Conservation (phyloP, 2,329 filamentous ascomycete genomes). For the Apiospora saccharicola region DNA sequence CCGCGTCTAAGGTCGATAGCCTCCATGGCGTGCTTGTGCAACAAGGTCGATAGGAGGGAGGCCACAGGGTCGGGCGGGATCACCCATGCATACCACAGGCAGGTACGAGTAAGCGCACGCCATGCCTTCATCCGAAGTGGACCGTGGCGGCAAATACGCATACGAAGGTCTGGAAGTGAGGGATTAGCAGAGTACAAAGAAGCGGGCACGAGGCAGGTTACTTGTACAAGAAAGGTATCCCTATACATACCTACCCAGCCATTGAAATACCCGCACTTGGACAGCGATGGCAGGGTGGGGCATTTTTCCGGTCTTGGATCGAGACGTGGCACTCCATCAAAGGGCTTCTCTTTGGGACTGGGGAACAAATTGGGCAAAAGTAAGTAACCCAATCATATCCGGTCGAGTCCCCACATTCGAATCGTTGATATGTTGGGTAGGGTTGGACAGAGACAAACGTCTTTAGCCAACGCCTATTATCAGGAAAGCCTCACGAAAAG, state of each 20-base stretch:
- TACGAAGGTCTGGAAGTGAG: not conserved
- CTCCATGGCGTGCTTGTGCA: slow-evolving; percentile 34
- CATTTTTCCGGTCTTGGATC: slow-evolving; percentile 7
- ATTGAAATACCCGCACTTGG: not conserved
- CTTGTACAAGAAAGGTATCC: slow-evolving; percentile 15
- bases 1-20: slow-evolving; percentile 42
- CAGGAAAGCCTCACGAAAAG: slow-evolving; percentile 13
- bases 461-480: slow-evolving; percentile 4
- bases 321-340: slow-evolving; percentile 17
- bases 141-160: slow-evolving; percentile 18
- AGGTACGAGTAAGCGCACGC: slow-evolving; percentile 9
- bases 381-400: not conserved
- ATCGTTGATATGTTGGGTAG: not conserved
- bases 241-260: not conserved
- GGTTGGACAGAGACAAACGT: not conserved
- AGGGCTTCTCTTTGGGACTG: not conserved
- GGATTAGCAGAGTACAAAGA: slow-evolving; percentile 19
- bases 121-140: slow-evolving; percentile 13
- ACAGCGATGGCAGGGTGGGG: slow-evolving; percentile 2
- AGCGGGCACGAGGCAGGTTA: not conserved
- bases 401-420: not conserved
- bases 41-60: slow-evolving; percentile 34
- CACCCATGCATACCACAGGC: slow-evolving; percentile 2
- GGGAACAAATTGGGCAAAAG: slow-evolving; percentile 2
- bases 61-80: slow-evolving; percentile 29